phyloP scores from a whole-genome alignment of 2,329 filamentous ascomycete species.

The Didymella pinodella region DNA sequence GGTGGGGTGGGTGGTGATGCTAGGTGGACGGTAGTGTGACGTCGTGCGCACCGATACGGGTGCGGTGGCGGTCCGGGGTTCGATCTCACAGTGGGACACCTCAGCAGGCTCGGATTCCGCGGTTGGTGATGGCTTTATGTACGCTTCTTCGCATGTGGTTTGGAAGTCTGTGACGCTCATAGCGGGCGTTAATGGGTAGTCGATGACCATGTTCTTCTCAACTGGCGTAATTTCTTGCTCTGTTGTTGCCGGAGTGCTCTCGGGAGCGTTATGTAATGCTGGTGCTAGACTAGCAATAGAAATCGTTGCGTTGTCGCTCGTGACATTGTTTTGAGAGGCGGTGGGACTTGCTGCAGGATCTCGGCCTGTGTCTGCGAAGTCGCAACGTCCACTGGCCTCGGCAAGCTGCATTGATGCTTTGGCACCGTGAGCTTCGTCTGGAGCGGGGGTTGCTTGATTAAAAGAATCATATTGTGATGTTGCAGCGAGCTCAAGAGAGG shows the following conservation, averaged over 20 bases:
- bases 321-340: too few relatives aligned
- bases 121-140: background rate
- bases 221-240: background rate
- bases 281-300: background rate
- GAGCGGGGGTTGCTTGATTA: background rate
- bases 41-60: background rate
- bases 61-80: background rate
- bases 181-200: background rate
- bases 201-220: background rate
- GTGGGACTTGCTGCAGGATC: background rate
- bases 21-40: background rate
- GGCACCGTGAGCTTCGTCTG: too few relatives aligned
- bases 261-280: background rate
- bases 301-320: background rate
- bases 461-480: background rate
- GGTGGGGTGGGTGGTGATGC: background rate
- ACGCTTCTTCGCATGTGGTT: background rate
- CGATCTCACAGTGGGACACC: background rate
- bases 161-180: background rate
- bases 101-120: background rate
- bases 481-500: background rate
- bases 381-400: background rate
- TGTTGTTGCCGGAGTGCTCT: background rate
- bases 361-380: background rate
- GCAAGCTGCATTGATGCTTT: background rate